Base-by-base conservation (phyloP, 139 green algal genomes). In the Desmodesmus armatus region DNA sequence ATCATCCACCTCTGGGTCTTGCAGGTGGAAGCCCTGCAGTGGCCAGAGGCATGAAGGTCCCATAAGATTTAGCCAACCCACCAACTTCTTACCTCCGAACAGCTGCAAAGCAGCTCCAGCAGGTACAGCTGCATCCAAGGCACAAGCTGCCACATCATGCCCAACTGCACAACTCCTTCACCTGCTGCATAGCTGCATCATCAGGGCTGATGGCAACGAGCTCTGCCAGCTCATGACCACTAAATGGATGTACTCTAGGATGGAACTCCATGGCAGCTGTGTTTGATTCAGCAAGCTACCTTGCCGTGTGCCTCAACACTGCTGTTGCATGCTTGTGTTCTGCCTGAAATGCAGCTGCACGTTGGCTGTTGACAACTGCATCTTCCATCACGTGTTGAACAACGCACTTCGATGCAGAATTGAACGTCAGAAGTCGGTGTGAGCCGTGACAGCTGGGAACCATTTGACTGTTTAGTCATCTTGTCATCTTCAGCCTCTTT, bases 1-100 rank as follows among this genome's bases (percentile, higher is more conserved):
- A 78, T 87, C 82, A 40, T 87, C 60, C 19, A 87, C 82, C 25
- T 87, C 82, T 29, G 82, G 82, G 62, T 87, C 82, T 33, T 87
- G 82, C n/a, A 80, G 31, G 17, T 51, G 40, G 31, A 87, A 87
- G 5, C 82, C 82, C 82, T 87, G 82, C 4, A 40, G 71, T 19
- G 27, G 41, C 3, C 44, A 21, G 35, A 51, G 39, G 39, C 77
- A 65, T 81, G 74, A 2, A 35, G 19, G 23, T 35, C 3, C 21
- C 60, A 17, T 2, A 62, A 62, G 51, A 19, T 62, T 17, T 62
- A 19, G 21, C 19, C 51, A 62, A 19, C 17, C 51, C 19, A 62
- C 51, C 51, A 62, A 19, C 51, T 27, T 19, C 51, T 27, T 19
- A 2, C 1, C 51, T 27, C 51, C 17, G 15, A 76, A 39, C 35